phyloP scores from a whole-genome alignment of 345 rosid genomes.

The Camelina hispida region DNA sequence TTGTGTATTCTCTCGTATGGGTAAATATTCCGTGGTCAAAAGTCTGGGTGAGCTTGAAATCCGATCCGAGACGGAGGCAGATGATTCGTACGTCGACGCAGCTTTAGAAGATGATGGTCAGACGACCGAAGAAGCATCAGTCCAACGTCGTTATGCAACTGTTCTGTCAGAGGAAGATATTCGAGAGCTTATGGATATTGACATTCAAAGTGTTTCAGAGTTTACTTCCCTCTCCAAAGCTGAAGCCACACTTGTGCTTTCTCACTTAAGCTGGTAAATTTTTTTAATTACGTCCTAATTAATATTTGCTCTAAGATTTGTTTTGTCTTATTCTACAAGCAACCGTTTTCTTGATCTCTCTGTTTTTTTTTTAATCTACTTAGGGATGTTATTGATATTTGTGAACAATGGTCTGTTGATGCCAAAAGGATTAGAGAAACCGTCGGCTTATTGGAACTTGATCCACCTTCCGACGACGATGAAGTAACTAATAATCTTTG shows the following conservation, averaged over 20 bases:
- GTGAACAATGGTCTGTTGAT: constrained; percentile 19
- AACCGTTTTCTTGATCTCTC: constrained; percentile 15
- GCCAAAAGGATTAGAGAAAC: constrained; percentile 12
- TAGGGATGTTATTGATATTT: constrained; percentile 16
- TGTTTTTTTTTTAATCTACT: not conserved
- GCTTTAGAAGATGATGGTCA: constrained; percentile 16
- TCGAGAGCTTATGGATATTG: constrained; percentile 1
- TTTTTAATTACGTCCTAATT: not conserved
- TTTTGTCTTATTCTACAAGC: constrained; percentile 8
- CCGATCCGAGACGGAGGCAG: not conserved
- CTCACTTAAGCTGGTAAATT: constrained; percentile 14
- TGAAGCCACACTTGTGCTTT: constrained; percentile 36
- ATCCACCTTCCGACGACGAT: constrained; percentile 18
- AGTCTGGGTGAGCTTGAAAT: constrained; percentile 2
- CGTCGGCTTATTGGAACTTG: constrained; percentile 27
- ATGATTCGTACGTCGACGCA: not conserved
- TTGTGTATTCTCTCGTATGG: not conserved
- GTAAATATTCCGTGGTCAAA: not conserved
- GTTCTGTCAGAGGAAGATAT: constrained; percentile 27
- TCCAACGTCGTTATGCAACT: constrained; percentile 7
- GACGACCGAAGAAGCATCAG: constrained; percentile 1
- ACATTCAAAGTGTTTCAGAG: constrained; percentile 21
- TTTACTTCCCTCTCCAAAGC: constrained; percentile 16
- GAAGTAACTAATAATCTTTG: constrained; percentile 16
- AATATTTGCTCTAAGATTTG: not conserved